phyloP scores from a whole-genome alignment of 1,139 yeast genomes.

The Geotrichum europaeum region DNA sequence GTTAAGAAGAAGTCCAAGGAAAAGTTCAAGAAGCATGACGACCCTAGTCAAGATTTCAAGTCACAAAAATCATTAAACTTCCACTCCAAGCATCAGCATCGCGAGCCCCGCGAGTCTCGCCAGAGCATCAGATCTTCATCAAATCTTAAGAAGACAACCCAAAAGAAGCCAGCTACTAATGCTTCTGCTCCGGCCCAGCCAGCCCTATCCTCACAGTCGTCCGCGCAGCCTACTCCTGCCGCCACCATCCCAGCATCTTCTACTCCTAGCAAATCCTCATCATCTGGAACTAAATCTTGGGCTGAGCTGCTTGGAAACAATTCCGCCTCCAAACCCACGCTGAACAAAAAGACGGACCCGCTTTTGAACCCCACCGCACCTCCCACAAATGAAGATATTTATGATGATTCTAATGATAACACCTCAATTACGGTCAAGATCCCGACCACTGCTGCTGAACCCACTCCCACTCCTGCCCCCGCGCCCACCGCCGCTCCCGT shows the following conservation, averaged over 20 bases:
- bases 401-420: conserved; percentile 6
- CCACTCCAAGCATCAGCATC: conserved; percentile 14
- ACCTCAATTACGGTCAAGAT: conserved; percentile 16
- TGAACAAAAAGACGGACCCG: conserved; percentile 9
- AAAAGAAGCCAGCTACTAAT: neutral
- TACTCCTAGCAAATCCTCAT: conserved; percentile 17
- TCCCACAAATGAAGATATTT: conserved; percentile 7
- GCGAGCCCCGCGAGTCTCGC: conserved; percentile 13
- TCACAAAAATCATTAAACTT: conserved; percentile 3
- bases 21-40: conserved; percentile 33
- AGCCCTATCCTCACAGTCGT: conserved; percentile 10
- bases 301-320: conserved; percentile 26
- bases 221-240: conserved; percentile 12
- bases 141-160: neutral
- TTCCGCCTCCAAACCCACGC: conserved; percentile 4
- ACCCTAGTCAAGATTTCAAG: conserved; percentile 1
- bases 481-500: neutral
- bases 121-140: neutral
- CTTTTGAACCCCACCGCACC: conserved; percentile 14
- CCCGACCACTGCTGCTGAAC: conserved; percentile 7
- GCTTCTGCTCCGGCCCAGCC: conserved; percentile 21
- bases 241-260: conserved; percentile 25
- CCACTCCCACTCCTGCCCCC: conserved; percentile 20
- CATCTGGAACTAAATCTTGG: conserved; percentile 22
- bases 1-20: conserved; percentile 52